Evolutionary conservation across 164 flowering plant species (phyloP).

Genomic region (Houttuynia cordata): DNA sequence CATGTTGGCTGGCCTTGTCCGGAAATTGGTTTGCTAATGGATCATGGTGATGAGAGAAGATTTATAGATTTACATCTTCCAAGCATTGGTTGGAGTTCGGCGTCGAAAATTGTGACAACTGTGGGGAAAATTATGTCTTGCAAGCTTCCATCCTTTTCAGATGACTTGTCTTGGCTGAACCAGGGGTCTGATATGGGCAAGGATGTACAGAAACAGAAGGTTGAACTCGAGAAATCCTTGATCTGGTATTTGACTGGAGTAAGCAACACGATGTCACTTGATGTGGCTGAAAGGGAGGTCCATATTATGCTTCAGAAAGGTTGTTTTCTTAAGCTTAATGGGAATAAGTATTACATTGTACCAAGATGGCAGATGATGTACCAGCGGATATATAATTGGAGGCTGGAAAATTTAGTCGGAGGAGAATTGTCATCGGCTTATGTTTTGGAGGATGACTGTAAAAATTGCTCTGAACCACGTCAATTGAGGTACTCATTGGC

Average conservation of each 20-base stretch:
- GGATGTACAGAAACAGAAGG: conserved; percentile 41
- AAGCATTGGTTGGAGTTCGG: conserved; percentile 56
- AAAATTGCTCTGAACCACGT: background rate
- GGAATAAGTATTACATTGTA: conserved; percentile 32
- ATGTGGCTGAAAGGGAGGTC: conserved; percentile 54
- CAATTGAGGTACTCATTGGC: background rate
- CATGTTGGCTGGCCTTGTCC: conserved; percentile 74
- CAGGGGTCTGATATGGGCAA: conserved; percentile 23
- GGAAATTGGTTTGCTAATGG: conserved; percentile 48
- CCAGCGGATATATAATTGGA: conserved; percentile 74
- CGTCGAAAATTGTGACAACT: conserved; percentile 28
- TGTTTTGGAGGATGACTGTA: conserved; percentile 21
- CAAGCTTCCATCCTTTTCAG: conserved; percentile 49
- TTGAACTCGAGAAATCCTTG: conserved; percentile 44
- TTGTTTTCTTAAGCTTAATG: conserved; percentile 46
- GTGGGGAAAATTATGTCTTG: conserved; percentile 25
- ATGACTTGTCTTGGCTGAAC: conserved; percentile 43
- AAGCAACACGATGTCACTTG: conserved; percentile 38
- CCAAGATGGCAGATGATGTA: conserved; percentile 67
- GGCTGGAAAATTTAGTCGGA: conserved; percentile 28
- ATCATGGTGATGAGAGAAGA: conserved; percentile 28
- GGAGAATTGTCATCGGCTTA: conserved; percentile 31
- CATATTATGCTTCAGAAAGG: conserved; percentile 49
- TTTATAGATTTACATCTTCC: conserved; percentile 38
- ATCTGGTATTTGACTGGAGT: conserved; percentile 41